phyloP scores from a whole-genome alignment of 129 eudicot species.

The Ambrosia artemisiifolia region DNA sequence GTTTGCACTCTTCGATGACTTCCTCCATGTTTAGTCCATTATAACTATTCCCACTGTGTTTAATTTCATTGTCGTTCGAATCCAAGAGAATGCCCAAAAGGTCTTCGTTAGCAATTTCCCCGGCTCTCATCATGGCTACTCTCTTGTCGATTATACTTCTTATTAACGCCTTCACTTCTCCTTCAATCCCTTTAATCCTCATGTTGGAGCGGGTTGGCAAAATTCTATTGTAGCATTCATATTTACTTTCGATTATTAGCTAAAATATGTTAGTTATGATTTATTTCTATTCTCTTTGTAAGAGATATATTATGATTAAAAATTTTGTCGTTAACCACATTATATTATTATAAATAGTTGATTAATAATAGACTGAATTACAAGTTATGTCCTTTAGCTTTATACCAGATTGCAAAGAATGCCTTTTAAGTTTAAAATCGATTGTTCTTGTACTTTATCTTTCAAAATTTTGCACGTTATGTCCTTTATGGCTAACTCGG shows the following conservation, averaged over 20 bases:
- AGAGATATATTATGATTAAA: too few relatives aligned
- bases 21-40: neutral
- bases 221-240: neutral
- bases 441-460: too few relatives aligned
- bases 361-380: too few relatives aligned
- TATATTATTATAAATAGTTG: too few relatives aligned
- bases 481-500: too few relatives aligned
- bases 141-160: slow-evolving; percentile 2
- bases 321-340: too few relatives aligned
- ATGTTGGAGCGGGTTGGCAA: neutral
- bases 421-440: too few relatives aligned
- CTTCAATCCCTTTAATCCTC: neutral
- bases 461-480: too few relatives aligned
- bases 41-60: neutral
- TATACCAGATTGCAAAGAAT: too few relatives aligned
- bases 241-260: neutral
- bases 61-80: neutral
- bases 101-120: neutral
- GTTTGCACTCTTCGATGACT: slow-evolving; percentile 6
- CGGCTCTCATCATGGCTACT: neutral
- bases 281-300: too few relatives aligned
- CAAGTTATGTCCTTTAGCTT: too few relatives aligned
- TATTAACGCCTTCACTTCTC: neutral
- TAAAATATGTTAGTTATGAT: neutral
- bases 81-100: neutral